Conservation (phyloP, 2,329 filamentous ascomycete species). For the Zalaria sp. region DNA sequence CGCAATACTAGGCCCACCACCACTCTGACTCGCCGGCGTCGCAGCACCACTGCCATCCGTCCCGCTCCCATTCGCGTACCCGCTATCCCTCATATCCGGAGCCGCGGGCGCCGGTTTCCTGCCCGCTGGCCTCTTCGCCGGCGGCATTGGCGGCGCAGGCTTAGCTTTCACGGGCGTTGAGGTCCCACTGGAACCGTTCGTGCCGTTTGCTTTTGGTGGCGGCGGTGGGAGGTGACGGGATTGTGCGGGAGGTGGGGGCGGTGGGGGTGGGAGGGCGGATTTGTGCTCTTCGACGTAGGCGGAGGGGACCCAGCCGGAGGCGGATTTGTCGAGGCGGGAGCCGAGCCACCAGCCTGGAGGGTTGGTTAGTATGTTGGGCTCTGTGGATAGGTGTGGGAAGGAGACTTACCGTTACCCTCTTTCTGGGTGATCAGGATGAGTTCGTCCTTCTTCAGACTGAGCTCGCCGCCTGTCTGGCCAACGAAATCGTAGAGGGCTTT, state of each 20-base stretch:
- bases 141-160: slow-evolving; percentile 61
- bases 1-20: slow-evolving; percentile 25
- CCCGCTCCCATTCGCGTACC: slow-evolving; percentile 27
- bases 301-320: slow-evolving; percentile 88
- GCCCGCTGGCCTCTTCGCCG: slow-evolving; percentile 62
- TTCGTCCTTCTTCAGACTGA: slow-evolving; percentile 67
- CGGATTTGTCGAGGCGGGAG: slow-evolving; percentile 50
- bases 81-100: slow-evolving; percentile 51
- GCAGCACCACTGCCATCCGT: slow-evolving; percentile 19
- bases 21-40: slow-evolving; percentile 19
- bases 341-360: slow-evolving; percentile 78
- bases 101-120: slow-evolving; percentile 57
- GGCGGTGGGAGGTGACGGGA: slow-evolving; percentile 47
- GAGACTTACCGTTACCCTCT: slow-evolving; percentile 71
- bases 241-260: slow-evolving; percentile 32
- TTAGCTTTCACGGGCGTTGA: slow-evolving; percentile 38
- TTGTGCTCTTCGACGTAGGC: slow-evolving; percentile 83
- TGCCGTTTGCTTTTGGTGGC: slow-evolving; percentile 27
- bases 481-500: slow-evolving; percentile 88
- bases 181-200: slow-evolving; percentile 14
- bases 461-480: slow-evolving; percentile 71
- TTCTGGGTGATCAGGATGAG: slow-evolving; percentile 85
- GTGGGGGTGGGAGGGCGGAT: slow-evolving; percentile 39
- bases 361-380: slow-evolving; percentile 9
- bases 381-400: background rate